Percentiles rank a stretch among this genome's conserved stretches.
Evolutionary conservation across 495 filamentous ascomycete species (phyloP).

Genomic region (Annulohypoxylon moriforme): DNA sequence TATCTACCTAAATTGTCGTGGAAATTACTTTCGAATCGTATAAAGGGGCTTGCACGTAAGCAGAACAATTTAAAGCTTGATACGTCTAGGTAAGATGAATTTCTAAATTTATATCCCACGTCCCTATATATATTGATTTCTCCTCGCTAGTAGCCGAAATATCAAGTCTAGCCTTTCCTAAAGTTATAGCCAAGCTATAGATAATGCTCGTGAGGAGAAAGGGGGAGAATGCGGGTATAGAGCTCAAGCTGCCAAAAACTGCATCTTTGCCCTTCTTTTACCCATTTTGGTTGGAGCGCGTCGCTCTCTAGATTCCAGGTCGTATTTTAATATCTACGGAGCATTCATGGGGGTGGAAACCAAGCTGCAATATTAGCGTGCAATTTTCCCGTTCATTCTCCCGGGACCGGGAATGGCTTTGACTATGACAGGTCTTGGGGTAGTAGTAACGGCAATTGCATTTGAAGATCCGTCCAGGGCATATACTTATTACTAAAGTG

Average conservation of each 20-base stretch:
- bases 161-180: conserved; percentile 2
- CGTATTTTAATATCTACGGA: conserved; percentile 41
- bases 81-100: neutral
- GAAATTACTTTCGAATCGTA: too few relatives aligned
- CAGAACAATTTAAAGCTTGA: neutral
- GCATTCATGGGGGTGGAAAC: neutral
- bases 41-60: too few relatives aligned
- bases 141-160: neutral
- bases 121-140: neutral
- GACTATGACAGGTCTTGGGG: conserved; percentile 17
- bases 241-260: conserved; percentile 20
- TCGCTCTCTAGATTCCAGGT: conserved; percentile 25
- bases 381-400: conserved; percentile 51
- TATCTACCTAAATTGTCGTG: too few relatives aligned
- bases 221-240: conserved; percentile 23
- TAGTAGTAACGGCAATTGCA: conserved; percentile 42
- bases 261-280: conserved; percentile 19
- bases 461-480: neutral
- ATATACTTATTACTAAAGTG: conserved; percentile 17
- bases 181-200: conserved; percentile 22
- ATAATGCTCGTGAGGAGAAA: conserved; percentile 20
- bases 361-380: conserved; percentile 29
- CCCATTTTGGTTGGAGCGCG: conserved; percentile 25
- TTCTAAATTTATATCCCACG: neutral
- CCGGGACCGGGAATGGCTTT: conserved; percentile 42